Conservation (phyloP, 768 basidiomycete genomes). For the Saitozyma podzolica region DNA sequence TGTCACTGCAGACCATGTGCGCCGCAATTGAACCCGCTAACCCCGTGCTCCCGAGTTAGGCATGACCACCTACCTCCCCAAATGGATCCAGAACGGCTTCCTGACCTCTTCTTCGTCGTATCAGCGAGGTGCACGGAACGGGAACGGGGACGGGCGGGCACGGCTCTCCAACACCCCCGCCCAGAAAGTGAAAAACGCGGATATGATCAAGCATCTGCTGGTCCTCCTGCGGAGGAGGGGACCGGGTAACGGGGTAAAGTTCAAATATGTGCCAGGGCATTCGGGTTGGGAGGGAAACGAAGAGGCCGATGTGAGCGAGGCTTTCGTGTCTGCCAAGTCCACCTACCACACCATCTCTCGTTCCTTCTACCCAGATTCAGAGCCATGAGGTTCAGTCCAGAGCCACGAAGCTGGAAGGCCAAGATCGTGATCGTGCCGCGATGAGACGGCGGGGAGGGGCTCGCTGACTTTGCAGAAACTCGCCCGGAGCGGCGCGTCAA, state of each 20-base stretch:
- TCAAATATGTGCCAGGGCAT: conserved; percentile 79
- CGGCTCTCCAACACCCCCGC: neutral
- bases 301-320: conserved; percentile 64
- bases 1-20: neutral
- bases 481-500: conserved; percentile 41
- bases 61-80: conserved; percentile 65
- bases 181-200: conserved; percentile 65
- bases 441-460: too few relatives aligned
- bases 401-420: too few relatives aligned
- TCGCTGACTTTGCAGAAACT: conserved; percentile 5
- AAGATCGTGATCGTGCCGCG: too few relatives aligned
- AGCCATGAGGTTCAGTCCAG: too few relatives aligned
- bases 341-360: too few relatives aligned
- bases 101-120: conserved; percentile 6
- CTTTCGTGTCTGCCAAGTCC: neutral
- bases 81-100: conserved; percentile 61
- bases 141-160: neutral
- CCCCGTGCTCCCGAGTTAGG: conserved; percentile 55
- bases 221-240: conserved; percentile 63
- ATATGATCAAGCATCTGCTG: conserved; percentile 69
- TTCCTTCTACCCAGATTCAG: too few relatives aligned
- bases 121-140: neutral
- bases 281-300: conserved; percentile 79
- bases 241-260: conserved; percentile 55
- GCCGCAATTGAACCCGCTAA: neutral